These are phyloP conservation scores for Ogataea pini DNA, from an alignment of 805 yeast species.

Conservation along the genomic window DNA sequence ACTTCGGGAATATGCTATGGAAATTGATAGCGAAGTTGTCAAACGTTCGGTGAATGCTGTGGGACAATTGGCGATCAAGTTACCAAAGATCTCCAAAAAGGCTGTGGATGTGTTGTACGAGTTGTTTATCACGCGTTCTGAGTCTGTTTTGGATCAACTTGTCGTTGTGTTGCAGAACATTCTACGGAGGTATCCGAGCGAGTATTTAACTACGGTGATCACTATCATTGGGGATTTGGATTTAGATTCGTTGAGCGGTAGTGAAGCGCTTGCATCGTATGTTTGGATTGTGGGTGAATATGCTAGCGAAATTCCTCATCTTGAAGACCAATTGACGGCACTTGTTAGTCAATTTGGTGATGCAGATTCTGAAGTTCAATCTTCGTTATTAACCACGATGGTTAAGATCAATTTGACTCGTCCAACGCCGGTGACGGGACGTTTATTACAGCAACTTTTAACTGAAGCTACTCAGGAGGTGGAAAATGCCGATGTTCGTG, in stretches of 20 bases:
- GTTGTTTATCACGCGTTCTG: constrained; percentile 61
- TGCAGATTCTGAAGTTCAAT: constrained; percentile 61
- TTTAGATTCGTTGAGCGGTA: constrained; percentile 47
- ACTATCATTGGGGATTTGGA: constrained; percentile 52
- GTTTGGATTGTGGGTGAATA: constrained; percentile 76
- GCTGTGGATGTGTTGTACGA: constrained; percentile 62
- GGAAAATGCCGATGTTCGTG: constrained; percentile 77
- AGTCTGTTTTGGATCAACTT: constrained; percentile 61
- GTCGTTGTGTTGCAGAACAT: constrained; percentile 63
- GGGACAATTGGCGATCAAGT: constrained; percentile 70
- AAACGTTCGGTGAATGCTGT: constrained; percentile 63
- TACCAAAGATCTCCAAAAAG: constrained; percentile 52
- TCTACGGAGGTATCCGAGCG: constrained; percentile 63
- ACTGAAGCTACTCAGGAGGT: constrained; percentile 63
- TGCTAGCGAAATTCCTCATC: constrained; percentile 56
- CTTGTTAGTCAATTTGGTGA: constrained; percentile 57
- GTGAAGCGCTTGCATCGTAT: constrained; percentile 58
- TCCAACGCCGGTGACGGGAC: constrained; percentile 38
- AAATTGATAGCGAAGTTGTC: constrained; percentile 79
- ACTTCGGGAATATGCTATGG: constrained; percentile 79
- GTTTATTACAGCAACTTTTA: constrained; percentile 56
- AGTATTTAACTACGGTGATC: constrained; percentile 50
- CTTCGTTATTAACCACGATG: constrained; percentile 56
- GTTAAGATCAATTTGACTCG: constrained; percentile 52
- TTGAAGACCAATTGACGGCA: constrained; percentile 46